phyloP scores from a whole-genome alignment of 805 yeast genomes.

The Candida michaelii region DNA sequence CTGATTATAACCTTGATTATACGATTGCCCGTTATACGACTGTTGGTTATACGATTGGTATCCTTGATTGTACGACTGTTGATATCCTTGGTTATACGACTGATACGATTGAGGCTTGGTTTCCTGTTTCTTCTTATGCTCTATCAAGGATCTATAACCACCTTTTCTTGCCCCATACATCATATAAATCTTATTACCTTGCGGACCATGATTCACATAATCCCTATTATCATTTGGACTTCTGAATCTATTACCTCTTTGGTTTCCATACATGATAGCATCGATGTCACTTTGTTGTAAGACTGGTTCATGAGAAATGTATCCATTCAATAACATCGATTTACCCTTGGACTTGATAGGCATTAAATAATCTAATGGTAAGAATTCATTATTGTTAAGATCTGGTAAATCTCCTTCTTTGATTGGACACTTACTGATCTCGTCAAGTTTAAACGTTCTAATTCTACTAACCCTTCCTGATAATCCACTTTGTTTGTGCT shows the following conservation, averaged over 20 bases:
- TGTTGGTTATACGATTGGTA: constrained; percentile 5
- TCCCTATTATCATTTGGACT: constrained; percentile 31
- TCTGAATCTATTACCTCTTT: constrained; percentile 30
- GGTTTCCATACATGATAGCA: constrained; percentile 48
- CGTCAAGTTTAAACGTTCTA: constrained; percentile 35
- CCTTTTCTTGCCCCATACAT: constrained; percentile 37
- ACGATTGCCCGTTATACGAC: constrained; percentile 8
- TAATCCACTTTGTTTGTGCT: constrained; percentile 51
- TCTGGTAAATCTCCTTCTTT: constrained; percentile 46
- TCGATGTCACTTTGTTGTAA: constrained; percentile 71
- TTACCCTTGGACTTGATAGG: constrained; percentile 65
- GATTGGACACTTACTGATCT: constrained; percentile 46
- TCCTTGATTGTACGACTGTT: constrained; percentile 1
- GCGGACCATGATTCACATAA: constrained; percentile 42
- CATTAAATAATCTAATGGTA: constrained; percentile 54
- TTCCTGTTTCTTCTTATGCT: constrained; percentile 8
- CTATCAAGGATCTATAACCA: constrained; percentile 35
- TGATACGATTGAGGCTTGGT: not conserved
- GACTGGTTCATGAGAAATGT: constrained; percentile 57
- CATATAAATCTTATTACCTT: constrained; percentile 32
- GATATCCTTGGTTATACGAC: not conserved
- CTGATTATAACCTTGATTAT: constrained; percentile 13
- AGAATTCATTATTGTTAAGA: constrained; percentile 39
- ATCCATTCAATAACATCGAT: constrained; percentile 83
- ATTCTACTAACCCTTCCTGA: constrained; percentile 53